Percentiles rank a stretch among this genome's conserved stretches.
phyloP scores from a whole-genome alignment of 352 stramenopile species.

The Pythium insidiosum region DNA sequence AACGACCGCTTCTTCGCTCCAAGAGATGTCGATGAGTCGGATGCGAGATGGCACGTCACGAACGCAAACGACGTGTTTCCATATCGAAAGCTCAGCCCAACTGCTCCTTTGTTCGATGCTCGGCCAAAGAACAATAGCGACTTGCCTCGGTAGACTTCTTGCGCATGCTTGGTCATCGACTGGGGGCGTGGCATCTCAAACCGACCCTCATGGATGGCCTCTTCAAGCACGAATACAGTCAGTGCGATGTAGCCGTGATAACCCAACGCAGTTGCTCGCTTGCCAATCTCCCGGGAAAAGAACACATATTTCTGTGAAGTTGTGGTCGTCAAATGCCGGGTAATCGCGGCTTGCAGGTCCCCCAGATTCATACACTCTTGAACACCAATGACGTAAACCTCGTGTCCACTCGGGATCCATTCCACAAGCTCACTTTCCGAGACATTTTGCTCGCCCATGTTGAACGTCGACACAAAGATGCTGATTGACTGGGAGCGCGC shows the following conservation, averaged over 20 bases:
- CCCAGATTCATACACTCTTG: conserved; percentile 87
- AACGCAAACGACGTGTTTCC: conserved; percentile 58
- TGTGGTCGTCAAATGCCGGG: conserved; percentile 41
- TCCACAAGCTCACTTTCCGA: conserved; percentile 40
- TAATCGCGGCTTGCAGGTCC: conserved; percentile 59
- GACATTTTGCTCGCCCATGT: conserved; percentile 78
- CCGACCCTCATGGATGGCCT: conserved; percentile 42
- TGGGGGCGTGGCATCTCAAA: conserved; percentile 62
- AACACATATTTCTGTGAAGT: conserved; percentile 59
- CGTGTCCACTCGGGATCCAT: conserved; percentile 82
- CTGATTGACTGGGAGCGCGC: conserved; percentile 38
- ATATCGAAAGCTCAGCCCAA: conserved; percentile 53
- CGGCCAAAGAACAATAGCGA: conserved; percentile 70
- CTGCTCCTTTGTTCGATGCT: conserved; percentile 63
- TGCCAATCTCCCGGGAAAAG: conserved; percentile 79
- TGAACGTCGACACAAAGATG: conserved; percentile 81
- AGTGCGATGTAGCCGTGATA: conserved; percentile 87
- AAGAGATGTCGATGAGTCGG: conserved; percentile 43
- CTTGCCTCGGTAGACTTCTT: conserved; percentile 73
- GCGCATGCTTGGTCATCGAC: conserved; percentile 42
- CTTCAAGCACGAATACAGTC: conserved; percentile 71
- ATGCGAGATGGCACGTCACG: conserved; percentile 79
- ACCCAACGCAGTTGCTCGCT: conserved; percentile 59
- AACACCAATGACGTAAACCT: conserved; percentile 88
- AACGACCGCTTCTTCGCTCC: conserved; percentile 26